Evolutionary conservation across 768 basidiomycete species (phyloP).

Genomic region (Naganishia kalamii): DNA sequence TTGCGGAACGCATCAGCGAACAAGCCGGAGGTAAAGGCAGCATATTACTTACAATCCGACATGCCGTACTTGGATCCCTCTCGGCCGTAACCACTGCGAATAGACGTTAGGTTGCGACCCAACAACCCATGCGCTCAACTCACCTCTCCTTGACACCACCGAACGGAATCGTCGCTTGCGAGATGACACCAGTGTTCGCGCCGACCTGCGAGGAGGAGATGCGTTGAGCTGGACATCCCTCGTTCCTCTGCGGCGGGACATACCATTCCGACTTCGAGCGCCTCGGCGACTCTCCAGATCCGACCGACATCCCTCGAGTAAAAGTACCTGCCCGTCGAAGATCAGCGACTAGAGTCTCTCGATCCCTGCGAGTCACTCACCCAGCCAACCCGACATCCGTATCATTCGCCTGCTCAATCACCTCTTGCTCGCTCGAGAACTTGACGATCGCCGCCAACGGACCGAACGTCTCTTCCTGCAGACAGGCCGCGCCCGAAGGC

Average conservation of each 20-base stretch:
- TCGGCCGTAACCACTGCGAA: conserved; percentile 58
- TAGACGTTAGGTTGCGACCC: background rate
- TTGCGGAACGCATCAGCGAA: too few species aligned
- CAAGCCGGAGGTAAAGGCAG: background rate
- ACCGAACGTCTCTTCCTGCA: conserved; percentile 89
- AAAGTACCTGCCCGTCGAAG: conserved; percentile 58
- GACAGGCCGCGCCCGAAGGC: conserved; percentile 52
- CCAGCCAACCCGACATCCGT: conserved; percentile 81
- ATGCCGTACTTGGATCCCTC: conserved; percentile 79
- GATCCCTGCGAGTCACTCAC: conserved; percentile 12
- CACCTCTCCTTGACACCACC: conserved; percentile 64
- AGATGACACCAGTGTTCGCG: conserved; percentile 47
- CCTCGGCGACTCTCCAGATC: conserved; percentile 91
- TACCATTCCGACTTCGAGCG: conserved; percentile 88
- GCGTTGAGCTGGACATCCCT: background rate
- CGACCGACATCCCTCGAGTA: conserved; percentile 78
- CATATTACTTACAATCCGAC: conserved; percentile 54
- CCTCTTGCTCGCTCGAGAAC: conserved; percentile 92
- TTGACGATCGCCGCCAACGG: conserved; percentile 58
- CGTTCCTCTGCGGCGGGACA: conserved; percentile 47
- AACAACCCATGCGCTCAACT: background rate
- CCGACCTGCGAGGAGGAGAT: conserved; percentile 27
- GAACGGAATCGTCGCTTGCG: conserved; percentile 74
- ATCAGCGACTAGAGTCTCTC: background rate
- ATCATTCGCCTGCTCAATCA: conserved; percentile 67